phyloP scores from a whole-genome alignment of 805 yeast species.

The Pichia nakasei region DNA sequence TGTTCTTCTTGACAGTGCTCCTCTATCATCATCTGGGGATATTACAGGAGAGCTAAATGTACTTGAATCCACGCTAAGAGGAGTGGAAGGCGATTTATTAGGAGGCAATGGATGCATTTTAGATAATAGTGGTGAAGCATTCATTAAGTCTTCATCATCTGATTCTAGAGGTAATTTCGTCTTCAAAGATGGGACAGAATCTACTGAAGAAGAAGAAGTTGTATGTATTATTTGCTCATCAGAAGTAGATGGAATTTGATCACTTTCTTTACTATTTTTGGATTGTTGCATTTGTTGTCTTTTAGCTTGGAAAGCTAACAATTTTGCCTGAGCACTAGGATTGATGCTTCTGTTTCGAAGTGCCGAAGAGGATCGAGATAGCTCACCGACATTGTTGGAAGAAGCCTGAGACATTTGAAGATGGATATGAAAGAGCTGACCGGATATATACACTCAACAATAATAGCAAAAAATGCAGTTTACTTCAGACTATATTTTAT shows the following conservation, averaged over 20 bases:
- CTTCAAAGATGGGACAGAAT: background rate
- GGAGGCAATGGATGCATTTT: background rate
- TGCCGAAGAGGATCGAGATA: constrained; percentile 7
- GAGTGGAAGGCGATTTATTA: constrained; percentile 15
- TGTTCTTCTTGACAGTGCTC: constrained; percentile 11
- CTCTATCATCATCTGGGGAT: constrained; percentile 13
- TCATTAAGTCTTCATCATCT: constrained; percentile 4
- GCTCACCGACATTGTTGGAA: background rate
- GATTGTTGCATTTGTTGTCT: constrained; percentile 31
- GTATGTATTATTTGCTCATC: background rate
- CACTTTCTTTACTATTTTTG: too few species aligned
- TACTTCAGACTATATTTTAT: too few species aligned
- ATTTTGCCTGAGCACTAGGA: constrained; percentile 79
- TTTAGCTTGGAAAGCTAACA: constrained; percentile 80
- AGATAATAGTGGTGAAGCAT: constrained; percentile 1
- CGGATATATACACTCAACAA: too few species aligned
- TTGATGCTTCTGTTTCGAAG: constrained; percentile 32
- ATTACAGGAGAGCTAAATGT: constrained; percentile 13
- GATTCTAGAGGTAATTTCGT: background rate
- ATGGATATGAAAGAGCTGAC: too few species aligned
- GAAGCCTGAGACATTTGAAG: background rate
- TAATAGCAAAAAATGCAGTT: too few species aligned
- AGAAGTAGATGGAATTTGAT: background rate
- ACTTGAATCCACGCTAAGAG: constrained; percentile 12
- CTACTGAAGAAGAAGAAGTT: background rate